Evolutionary conservation across 768 basidiomycete genomes (phyloP), one percentile per base, ranked within the genome.

Genomic region (Tricholoma sp.): DNA sequence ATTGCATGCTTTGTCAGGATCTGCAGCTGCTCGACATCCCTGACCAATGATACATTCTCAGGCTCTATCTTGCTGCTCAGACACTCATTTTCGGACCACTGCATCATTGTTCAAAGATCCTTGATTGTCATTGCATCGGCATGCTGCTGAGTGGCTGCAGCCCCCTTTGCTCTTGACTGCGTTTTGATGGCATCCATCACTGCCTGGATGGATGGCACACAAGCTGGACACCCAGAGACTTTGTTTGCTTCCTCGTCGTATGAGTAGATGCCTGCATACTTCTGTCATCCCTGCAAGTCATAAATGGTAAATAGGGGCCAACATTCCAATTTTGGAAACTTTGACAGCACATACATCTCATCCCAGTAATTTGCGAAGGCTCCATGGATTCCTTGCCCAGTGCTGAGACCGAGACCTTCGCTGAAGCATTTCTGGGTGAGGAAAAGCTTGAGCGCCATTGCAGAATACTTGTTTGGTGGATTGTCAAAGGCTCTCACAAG

Each of bases 91-190:
- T 66, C 54, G 8, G 71, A 75, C 61, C 65, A 71, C 9, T 22
- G 27, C 63, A 73, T 67, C 18, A 70, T 45, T 22, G 47, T 55
- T 21, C 59, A 24, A 34, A 74, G 60, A 21, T 73, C 72, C 41
- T 73, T 69, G 6, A 68, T 61, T n/a, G 64, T 61, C 50, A 71
- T 71, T 2, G 70, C 69, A 19, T 69, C 63, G 0, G 70, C 72
- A 59, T 76, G 72, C 32, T 65, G 57, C 2, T 66, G 66, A 3
- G 57, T 64, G 24, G 62, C 61, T 12, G 63, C 56, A 11, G 56
- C 63, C 0, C 64, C 67, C 39, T 68, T 60, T 46, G 8, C 60
- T 12, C 49, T 63, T 4, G 16, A 39, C 16, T 8, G n/a, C 58
- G 22, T 67, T 59, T 68, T 70, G 46, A 72, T 46, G 0, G 63